Evolutionary conservation across 2,329 filamentous ascomycete genomes (phyloP), one percentile per base, ranked within the genome.

Genomic region (Aspergillus candidus): DNA sequence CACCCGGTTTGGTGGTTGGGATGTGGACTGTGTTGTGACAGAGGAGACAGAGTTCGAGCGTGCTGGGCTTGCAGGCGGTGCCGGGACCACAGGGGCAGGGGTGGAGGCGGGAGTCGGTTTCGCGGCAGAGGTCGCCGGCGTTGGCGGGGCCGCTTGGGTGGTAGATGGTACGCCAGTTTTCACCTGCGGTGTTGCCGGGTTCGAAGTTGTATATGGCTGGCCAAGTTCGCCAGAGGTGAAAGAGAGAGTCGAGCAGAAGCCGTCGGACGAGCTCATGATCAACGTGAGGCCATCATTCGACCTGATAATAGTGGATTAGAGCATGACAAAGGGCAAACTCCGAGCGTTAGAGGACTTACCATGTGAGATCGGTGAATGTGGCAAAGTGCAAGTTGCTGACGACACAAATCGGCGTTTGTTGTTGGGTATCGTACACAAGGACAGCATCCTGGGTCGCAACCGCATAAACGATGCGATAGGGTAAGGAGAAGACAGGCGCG

Each of bases 301-400:
- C 84, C 84, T 86, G 50, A 27, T 68, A 57, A 30, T 48, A 50
- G 54, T 65, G 45, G 22, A 8, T 27, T 10, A 27, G 22, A 61
- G 51, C 13, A 11, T 37, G 45, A 29, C 22, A 27, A 27, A 27
- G 37, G 49, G 22, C 32, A 39, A 12, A 14, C 17, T 15, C 18
- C 12, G 17, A 15, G 4, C 12, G 5, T 6, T 33, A 47, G 18
- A 41, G 32, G 14, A 68, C 83, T 67, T 79, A 95, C 93, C 93
- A 98, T 30, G 88, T 85, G 47, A 98, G 72, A 63, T 98, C 93
- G 0, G 93, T 98, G 61, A 98, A 98, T 0, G 93, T 97, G 4
- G 93, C 90, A 65, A 91, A 95, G 66, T 98, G 93, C 52, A 98
- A 71, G 60, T 98, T 98, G 77, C 89, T 97, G 38, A 98, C 91